Evolutionary conservation across 176 grass and related monocot species (phyloP).

Genomic region (Olyra latifolia): DNA sequence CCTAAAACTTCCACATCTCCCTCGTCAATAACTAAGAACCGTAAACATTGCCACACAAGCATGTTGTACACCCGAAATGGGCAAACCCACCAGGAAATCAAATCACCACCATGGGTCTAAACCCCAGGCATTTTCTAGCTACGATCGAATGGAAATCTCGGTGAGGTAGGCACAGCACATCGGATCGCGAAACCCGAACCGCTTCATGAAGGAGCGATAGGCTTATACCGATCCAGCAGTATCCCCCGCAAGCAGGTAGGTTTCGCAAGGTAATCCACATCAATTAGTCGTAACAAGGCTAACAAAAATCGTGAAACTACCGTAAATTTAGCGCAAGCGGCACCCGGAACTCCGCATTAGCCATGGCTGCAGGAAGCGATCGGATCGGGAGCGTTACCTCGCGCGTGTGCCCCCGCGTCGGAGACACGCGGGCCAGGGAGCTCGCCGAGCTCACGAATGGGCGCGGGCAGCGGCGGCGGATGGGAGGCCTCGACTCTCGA

Average conservation of each 20-base stretch:
- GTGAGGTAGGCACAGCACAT: neutral
- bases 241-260: neutral
- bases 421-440: neutral
- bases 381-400: conserved; percentile 2
- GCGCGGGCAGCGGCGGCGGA: neutral
- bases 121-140: neutral
- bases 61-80: neutral
- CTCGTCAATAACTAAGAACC: neutral
- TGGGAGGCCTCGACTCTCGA: neutral
- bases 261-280: neutral
- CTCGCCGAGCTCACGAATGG: too few species aligned
- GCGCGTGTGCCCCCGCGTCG: neutral
- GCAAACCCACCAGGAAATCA: neutral
- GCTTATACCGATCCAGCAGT: neutral
- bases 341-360: neutral
- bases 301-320: neutral
- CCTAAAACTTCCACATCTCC: neutral
- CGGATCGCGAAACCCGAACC: neutral
- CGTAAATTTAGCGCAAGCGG: too few species aligned
- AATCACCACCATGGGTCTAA: neutral
- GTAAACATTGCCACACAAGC: neutral
- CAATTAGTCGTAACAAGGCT: neutral
- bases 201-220: neutral
- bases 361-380: neutral
- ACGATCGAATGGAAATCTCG: neutral